phyloP scores from a whole-genome alignment of 2,329 filamentous ascomycete genomes.

The Tolypocladium pustulatum region DNA sequence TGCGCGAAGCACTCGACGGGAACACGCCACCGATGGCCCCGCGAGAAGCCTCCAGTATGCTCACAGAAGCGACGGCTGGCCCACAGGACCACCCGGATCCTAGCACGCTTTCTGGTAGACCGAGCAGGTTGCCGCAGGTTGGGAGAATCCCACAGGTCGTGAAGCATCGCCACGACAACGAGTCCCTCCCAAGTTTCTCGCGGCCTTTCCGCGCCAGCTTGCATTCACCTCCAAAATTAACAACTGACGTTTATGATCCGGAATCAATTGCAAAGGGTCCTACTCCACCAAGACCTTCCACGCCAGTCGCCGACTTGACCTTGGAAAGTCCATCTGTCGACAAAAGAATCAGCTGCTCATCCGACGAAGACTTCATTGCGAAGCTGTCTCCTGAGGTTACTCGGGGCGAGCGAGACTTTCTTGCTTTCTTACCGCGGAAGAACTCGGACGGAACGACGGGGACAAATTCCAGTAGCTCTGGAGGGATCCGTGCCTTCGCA shows the following conservation, averaged over 20 bases:
- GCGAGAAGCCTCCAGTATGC: not conserved
- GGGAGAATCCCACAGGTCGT: conserved; percentile 80
- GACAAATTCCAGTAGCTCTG: conserved; percentile 55
- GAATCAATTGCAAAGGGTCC: conserved; percentile 39
- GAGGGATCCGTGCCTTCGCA: conserved; percentile 41
- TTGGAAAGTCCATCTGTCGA: conserved; percentile 23
- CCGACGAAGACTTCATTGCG: conserved; percentile 18
- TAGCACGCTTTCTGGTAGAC: conserved; percentile 5
- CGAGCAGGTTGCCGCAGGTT: conserved; percentile 64
- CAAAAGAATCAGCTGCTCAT: conserved; percentile 18
- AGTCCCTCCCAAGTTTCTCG: conserved; percentile 73
- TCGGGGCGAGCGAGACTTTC: conserved; percentile 48
- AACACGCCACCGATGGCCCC: not conserved
- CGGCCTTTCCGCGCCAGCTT: conserved; percentile 58
- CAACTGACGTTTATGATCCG: conserved; percentile 14
- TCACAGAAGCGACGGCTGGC: not conserved
- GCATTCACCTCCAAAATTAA: conserved; percentile 21
- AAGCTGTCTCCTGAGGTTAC: conserved; percentile 19
- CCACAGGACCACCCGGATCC: not conserved
- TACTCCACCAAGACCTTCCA: conserved; percentile 29
- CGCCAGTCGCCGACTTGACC: conserved; percentile 24
- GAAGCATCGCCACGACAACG: conserved; percentile 54
- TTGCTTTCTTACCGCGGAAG: conserved; percentile 64
- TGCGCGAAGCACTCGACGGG: not conserved
- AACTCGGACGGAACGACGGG: conserved; percentile 50